phyloP scores from a whole-genome alignment of 345 rosid genomes.

The Linum trigynum region DNA sequence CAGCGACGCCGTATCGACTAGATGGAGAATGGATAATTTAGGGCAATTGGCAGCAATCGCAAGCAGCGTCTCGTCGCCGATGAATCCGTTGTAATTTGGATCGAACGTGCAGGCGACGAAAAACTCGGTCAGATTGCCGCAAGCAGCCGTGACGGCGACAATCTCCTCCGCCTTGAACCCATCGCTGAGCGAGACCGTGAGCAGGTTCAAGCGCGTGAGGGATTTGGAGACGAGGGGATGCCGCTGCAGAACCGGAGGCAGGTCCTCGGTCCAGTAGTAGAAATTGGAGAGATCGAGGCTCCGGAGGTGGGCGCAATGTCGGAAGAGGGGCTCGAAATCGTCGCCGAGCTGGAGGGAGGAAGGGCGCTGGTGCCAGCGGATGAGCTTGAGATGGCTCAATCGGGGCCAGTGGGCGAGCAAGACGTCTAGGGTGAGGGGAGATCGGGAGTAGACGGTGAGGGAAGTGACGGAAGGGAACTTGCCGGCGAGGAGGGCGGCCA shows the following conservation, averaged over 20 bases:
- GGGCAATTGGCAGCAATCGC: slow-evolving; percentile 58
- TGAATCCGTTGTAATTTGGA: slow-evolving; percentile 61
- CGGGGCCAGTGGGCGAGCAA: slow-evolving; percentile 64
- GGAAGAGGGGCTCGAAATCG: slow-evolving; percentile 46
- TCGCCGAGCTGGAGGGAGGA: slow-evolving; percentile 33
- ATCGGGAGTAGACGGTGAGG: slow-evolving; percentile 55
- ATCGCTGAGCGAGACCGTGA: slow-evolving; percentile 57
- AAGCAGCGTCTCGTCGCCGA: slow-evolving; percentile 61
- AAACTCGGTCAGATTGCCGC: slow-evolving; percentile 46
- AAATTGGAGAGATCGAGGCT: slow-evolving; percentile 61
- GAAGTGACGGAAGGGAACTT: slow-evolving; percentile 46
- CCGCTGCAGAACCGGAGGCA: slow-evolving; percentile 60
- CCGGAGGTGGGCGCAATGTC: slow-evolving; percentile 35
- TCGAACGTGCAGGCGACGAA: slow-evolving; percentile 70
- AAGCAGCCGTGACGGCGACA: slow-evolving; percentile 40
- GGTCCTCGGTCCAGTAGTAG: slow-evolving; percentile 87
- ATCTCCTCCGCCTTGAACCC: slow-evolving; percentile 75
- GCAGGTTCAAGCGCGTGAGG: slow-evolving; percentile 47
- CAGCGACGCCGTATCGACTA: slow-evolving; percentile 18
- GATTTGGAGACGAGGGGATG: slow-evolving; percentile 34
- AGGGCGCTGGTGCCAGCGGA: slow-evolving; percentile 81
- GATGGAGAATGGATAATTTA: slow-evolving; percentile 43
- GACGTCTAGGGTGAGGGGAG: slow-evolving; percentile 36
- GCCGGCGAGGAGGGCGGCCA: slow-evolving; percentile 41
- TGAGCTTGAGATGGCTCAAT: slow-evolving; percentile 44